Percentiles rank a stretch among this genome's conserved stretches.
Evolutionary conservation across 139 green algal genomes (phyloP).

Genomic region (Volvox africanus): DNA sequence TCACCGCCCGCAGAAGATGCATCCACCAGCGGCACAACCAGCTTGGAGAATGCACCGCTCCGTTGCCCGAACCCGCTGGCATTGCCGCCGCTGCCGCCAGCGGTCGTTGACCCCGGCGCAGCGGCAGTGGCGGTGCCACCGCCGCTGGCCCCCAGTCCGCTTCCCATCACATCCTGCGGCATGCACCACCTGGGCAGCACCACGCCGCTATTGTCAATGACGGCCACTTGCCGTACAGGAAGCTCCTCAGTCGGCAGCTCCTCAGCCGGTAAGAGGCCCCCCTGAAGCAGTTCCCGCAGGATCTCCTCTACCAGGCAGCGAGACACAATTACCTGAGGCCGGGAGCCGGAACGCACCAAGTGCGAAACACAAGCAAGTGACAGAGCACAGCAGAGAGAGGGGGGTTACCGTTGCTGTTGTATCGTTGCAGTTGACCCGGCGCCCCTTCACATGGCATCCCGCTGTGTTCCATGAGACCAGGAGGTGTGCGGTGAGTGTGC

Average conservation of each 20-base stretch:
- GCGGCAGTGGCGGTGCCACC: neutral
- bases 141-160: neutral
- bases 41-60: neutral
- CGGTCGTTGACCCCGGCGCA: neutral
- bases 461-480: too few relatives aligned
- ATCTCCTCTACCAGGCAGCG: slow-evolving; percentile 31
- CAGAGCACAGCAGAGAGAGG: too few relatives aligned
- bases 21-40: neutral
- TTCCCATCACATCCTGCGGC: slow-evolving; percentile 12
- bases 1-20: neutral
- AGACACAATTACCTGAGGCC: slow-evolving; percentile 23
- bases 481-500: too few relatives aligned
- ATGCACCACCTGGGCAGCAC: slow-evolving; percentile 34
- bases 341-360: too few relatives aligned
- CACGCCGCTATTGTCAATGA: slow-evolving; percentile 26
- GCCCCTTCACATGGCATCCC: too few relatives aligned
- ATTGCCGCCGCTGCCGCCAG: neutral
- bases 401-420: too few relatives aligned
- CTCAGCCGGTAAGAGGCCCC: neutral
- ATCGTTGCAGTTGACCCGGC: too few relatives aligned
- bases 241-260: neutral
- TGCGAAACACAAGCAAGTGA: too few relatives aligned
- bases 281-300: slow-evolving; percentile 25
- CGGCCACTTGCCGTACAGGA: neutral
- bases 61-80: neutral